A percentile compares a stretch with the other conserved stretches of the same genome.
phyloP scores from a whole-genome alignment of 176 grass and related monocot genomes.

The Phoenix roebelenii region DNA sequence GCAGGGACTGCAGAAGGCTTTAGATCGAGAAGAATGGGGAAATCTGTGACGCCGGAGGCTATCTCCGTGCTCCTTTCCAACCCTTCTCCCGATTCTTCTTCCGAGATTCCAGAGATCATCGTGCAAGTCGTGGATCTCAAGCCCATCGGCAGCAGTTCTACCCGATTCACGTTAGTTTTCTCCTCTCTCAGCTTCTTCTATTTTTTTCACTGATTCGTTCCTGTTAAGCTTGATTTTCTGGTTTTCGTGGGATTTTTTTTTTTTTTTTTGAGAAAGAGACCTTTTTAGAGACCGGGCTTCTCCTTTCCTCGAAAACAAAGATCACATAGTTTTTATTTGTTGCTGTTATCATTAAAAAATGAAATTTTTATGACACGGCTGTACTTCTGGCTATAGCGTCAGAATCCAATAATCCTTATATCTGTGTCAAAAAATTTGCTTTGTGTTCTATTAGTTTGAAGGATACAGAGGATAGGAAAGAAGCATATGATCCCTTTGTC shows the following conservation, averaged over 20 bases:
- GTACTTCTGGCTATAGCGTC: too few relatives aligned
- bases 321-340: too few relatives aligned
- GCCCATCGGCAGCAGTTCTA: slow-evolving; percentile 50
- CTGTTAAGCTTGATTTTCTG: slow-evolving; percentile 2
- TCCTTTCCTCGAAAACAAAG: too few relatives aligned
- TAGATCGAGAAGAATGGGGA: slow-evolving; percentile 20
- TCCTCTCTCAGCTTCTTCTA: neutral
- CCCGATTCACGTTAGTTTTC: slow-evolving; percentile 57
- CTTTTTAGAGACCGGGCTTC: too few relatives aligned
- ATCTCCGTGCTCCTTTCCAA: slow-evolving; percentile 44
- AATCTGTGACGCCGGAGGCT: slow-evolving; percentile 36
- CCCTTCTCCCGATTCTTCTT: slow-evolving; percentile 28
- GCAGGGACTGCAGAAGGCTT: too few relatives aligned
- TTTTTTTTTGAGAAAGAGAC: neutral
- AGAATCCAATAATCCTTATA: too few relatives aligned
- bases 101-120: slow-evolving; percentile 44
- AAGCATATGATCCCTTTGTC: too few relatives aligned
- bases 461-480: too few relatives aligned
- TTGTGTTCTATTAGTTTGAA: too few relatives aligned
- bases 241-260: neutral
- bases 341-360: too few relatives aligned
- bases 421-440: too few relatives aligned
- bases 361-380: too few relatives aligned
- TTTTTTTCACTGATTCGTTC: neutral
- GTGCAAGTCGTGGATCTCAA: slow-evolving; percentile 94